These are phyloP conservation scores for Pseudodiploospora longispora DNA, from an alignment of 2,329 filamentous ascomycete species.

Conservation along the genomic window DNA sequence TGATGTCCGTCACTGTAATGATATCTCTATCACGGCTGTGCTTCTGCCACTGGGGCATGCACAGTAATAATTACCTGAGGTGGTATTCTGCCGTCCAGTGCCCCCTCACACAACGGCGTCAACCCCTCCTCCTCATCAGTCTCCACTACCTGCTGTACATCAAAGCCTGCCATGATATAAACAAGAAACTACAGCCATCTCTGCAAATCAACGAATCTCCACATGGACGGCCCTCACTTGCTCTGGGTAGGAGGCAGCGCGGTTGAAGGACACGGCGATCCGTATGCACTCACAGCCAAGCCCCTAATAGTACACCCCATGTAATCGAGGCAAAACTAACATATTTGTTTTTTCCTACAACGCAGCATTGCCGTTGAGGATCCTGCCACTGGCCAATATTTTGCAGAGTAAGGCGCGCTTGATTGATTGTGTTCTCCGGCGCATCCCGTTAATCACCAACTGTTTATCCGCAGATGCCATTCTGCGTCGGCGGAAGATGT, in stretches of 20 bases:
- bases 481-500: constrained; percentile 22
- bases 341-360: not conserved
- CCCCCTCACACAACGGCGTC: too few species aligned
- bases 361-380: constrained; percentile 45
- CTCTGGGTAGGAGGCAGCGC: constrained; percentile 19
- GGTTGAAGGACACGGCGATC: constrained; percentile 31
- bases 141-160: too few species aligned
- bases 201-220: not conserved
- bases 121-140: too few species aligned
- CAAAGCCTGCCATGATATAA: too few species aligned
- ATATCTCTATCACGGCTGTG: too few species aligned
- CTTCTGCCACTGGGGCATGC: too few species aligned
- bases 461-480: constrained; percentile 15
- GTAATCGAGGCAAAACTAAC: too few species aligned
- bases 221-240: constrained; percentile 2
- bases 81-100: too few species aligned
- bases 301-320: too few species aligned
- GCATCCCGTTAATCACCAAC: not conserved
- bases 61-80: too few species aligned
- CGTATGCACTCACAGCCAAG: constrained; percentile 29
- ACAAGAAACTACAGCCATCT: too few species aligned
- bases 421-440: not conserved
- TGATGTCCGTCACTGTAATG: too few species aligned
- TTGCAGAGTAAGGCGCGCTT: constrained; percentile 5
- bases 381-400: constrained; percentile 31